A percentile compares a stretch with the other conserved stretches of the same genome.
Conservation (phyloP, 495 filamentous ascomycete genomes). For the Penicillium parvum region DNA sequence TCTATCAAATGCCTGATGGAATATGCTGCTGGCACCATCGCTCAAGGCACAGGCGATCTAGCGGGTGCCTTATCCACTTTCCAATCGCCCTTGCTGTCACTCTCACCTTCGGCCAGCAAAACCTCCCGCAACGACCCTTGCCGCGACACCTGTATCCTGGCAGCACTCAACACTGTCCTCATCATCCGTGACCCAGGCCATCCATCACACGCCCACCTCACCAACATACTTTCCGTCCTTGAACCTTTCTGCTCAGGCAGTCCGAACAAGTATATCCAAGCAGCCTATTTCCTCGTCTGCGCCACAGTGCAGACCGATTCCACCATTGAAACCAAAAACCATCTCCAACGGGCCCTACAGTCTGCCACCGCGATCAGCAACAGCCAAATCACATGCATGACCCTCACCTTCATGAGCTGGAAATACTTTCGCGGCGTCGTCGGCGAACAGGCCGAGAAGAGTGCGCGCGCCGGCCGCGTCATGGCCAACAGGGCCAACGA, state of each 20-base stretch:
- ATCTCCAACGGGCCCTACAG: constrained; percentile 63
- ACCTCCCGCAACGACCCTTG: constrained; percentile 50
- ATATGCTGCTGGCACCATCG: constrained; percentile 73
- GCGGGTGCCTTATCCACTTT: constrained; percentile 61
- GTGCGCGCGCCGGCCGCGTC: constrained; percentile 65
- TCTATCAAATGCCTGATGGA: constrained; percentile 43
- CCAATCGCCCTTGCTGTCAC: constrained; percentile 52
- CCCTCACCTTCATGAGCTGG: constrained; percentile 78
- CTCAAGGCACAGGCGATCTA: constrained; percentile 74
- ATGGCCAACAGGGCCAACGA: constrained; percentile 75
- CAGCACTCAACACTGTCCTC: constrained; percentile 74
- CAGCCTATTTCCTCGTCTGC: constrained; percentile 73
- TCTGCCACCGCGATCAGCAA: constrained; percentile 54
- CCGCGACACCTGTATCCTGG: constrained; percentile 70
- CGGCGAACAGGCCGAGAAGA: constrained; percentile 87
- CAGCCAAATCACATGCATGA: constrained; percentile 72
- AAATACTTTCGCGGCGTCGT: constrained; percentile 82
- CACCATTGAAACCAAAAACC: constrained; percentile 70
- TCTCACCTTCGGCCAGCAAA: constrained; percentile 41
- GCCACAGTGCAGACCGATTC: constrained; percentile 59
- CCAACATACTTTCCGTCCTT: constrained; percentile 56
- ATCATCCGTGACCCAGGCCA: constrained; percentile 67
- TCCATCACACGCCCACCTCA: constrained; percentile 41
- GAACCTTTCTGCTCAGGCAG: constrained; percentile 64
- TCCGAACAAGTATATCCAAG: constrained; percentile 66